Evolutionary conservation across 140 eudicot species (phyloP).

Genomic region (Erigeron philadelphicus): DNA sequence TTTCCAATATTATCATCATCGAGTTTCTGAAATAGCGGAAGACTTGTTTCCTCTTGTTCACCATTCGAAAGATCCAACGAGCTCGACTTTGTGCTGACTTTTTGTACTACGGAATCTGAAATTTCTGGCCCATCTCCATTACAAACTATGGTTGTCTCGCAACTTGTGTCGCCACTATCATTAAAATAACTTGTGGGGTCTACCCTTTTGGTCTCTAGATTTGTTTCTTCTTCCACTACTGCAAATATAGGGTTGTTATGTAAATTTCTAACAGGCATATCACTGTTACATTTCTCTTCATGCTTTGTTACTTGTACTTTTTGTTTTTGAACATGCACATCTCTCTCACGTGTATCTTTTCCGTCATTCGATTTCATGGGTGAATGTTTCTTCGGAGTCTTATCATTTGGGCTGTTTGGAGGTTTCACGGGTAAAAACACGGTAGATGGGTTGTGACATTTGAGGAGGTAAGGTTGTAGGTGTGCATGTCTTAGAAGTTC

Average conservation of each 20-base stretch:
- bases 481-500: conserved; percentile 82
- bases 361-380: conserved; percentile 39
- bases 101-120: conserved; percentile 37
- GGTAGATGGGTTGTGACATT: conserved; percentile 58
- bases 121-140: conserved; percentile 53
- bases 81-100: conserved; percentile 43
- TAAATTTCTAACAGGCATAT: conserved; percentile 31
- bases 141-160: conserved; percentile 43
- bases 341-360: conserved; percentile 40
- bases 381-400: conserved; percentile 35
- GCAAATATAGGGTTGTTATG: conserved; percentile 34
- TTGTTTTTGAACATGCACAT: conserved; percentile 37
- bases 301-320: conserved; percentile 33
- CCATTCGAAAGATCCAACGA: conserved; percentile 35
- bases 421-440: conserved; percentile 86
- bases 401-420: conserved; percentile 58
- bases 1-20: conserved; percentile 35
- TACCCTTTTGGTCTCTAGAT: conserved; percentile 83
- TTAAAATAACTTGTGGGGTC: conserved; percentile 77
- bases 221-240: conserved; percentile 36
- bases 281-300: conserved; percentile 28
- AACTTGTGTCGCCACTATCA: conserved; percentile 49
- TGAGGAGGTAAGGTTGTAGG: conserved; percentile 74
- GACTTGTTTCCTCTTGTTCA: conserved; percentile 42
- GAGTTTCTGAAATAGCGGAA: conserved; percentile 21